Base-by-base conservation (phyloP, 495 filamentous ascomycete genomes). In the Aspergillus cavernicola region DNA sequence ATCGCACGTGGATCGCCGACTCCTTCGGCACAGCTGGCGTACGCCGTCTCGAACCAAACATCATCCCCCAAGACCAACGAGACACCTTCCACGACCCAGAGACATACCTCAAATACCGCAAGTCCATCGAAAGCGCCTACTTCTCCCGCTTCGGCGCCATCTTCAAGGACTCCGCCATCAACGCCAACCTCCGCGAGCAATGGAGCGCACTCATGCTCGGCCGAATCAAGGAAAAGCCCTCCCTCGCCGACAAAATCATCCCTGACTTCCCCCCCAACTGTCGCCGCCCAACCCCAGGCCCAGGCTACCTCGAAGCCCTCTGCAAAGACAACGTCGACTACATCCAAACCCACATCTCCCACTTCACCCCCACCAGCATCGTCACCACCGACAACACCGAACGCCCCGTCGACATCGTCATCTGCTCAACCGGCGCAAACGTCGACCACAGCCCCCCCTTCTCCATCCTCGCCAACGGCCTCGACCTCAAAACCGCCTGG, bases 381-480 rank as follows among this genome's bases (percentile, higher is more conserved):
- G 64, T 78, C 28, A 81, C 81, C 0, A 64, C 62, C 13, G 80
- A 82, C 55, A 82, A 82, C 28, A 53, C 53, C 0, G 66, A 75
- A 33, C 61, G 78, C 19, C 65, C 76, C 15, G 74, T 82, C 1
- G 84, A 86, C 53, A 78, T 77, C 22, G 69, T 84, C 2, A 81
- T 88, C 62, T 90, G 86, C 63, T 79, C 85, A 12, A 90, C 85
- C 0, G 85, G 86, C 9, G 82, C 82, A 22, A 83, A 88, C 59
- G 67, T 71, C 13, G 73, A 81, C 49, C 73, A 82, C 52, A 74
- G 77, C 1, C 80, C 82, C 0, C 80, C 79, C 0, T 88, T 87
- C 59, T 71, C 79, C 7, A 77, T 88, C 60, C 62, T 68, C 42
- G 72, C 75, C 3, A 59, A 74, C 49, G 78, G 76, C 1, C 60